Conservation (phyloP, 2,329 filamentous ascomycete species). For the Stromatinia cepivora region DNA sequence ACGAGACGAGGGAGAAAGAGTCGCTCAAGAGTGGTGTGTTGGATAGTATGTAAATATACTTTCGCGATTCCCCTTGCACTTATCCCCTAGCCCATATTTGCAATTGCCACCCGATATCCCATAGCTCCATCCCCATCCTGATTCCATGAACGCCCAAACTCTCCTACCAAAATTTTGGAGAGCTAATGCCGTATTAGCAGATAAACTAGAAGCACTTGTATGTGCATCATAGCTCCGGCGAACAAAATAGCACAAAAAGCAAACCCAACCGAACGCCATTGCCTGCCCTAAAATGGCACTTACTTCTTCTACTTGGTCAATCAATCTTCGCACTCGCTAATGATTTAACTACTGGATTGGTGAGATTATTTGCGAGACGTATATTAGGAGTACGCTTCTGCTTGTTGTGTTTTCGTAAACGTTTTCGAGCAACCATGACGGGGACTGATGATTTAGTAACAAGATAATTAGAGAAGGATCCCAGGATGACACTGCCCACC, state of each 20-base stretch:
- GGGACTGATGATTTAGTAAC: slow-evolving; percentile 96
- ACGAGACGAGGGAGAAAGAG: not conserved
- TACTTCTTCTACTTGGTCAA: slow-evolving; percentile 1
- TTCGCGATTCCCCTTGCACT: not conserved
- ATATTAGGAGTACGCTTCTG: slow-evolving; percentile 66
- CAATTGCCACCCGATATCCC: not conserved
- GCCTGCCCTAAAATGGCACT: not conserved
- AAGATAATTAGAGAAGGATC: slow-evolving; percentile 95
- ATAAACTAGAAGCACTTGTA: not conserved
- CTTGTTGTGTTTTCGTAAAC: slow-evolving; percentile 82
- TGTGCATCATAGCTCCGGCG: not conserved
- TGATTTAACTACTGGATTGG: slow-evolving; percentile 51
- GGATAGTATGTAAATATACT: not conserved
- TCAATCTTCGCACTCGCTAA: slow-evolving; percentile 28
- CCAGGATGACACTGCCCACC: slow-evolving; percentile 75
- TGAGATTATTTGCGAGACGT: slow-evolving; percentile 79
- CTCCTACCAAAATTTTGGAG: not conserved
- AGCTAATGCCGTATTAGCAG: not conserved
- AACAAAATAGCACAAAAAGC: not conserved
- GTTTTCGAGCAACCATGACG: slow-evolving; percentile 96
- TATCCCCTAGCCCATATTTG: slow-evolving; percentile 9
- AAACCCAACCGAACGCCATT: not conserved
- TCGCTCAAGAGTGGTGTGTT: slow-evolving; percentile 12
- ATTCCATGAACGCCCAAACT: slow-evolving; percentile 4
- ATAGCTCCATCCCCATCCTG: not conserved